Evolutionary conservation across 1,139 yeast genomes (phyloP).

Genomic region (Arxiozyma bovina): DNA sequence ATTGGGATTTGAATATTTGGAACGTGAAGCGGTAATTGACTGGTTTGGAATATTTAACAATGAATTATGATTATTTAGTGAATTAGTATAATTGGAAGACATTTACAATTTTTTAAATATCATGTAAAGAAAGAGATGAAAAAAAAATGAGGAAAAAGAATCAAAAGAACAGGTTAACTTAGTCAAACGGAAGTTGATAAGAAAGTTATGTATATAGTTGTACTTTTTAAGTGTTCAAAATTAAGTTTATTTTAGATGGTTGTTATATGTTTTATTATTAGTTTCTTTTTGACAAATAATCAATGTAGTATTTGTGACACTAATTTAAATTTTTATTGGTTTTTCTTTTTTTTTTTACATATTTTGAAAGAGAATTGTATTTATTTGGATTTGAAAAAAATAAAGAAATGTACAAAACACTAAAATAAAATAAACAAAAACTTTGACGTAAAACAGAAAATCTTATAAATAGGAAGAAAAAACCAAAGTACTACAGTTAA

Average conservation of each 20-base stretch:
- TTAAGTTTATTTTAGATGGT: no score
- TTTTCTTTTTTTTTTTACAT: no score
- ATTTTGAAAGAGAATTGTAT: background rate
- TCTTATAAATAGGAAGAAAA: background rate
- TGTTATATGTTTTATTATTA: no score
- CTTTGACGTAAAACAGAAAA: background rate
- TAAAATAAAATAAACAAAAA: background rate
- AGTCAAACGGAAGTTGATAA: no score
- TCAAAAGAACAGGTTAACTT: background rate
- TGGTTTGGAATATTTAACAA: background rate
- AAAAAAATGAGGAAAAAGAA: no score
- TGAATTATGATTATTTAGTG: background rate
- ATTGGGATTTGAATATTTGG: slow-evolving; percentile 10
- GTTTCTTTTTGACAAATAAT: no score
- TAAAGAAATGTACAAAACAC: background rate
- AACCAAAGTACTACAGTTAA: no score
- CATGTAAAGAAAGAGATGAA: background rate
- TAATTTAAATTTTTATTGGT: no score
- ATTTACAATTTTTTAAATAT: background rate
- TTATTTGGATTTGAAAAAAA: background rate
- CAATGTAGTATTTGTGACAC: background rate
- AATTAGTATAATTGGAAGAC: background rate
- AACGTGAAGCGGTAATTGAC: background rate
- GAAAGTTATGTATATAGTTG: no score
- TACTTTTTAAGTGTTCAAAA: background rate